Evolutionary conservation across 352 stramenopile species (phyloP).

Genomic region (Globisporangium camurandrum): DNA sequence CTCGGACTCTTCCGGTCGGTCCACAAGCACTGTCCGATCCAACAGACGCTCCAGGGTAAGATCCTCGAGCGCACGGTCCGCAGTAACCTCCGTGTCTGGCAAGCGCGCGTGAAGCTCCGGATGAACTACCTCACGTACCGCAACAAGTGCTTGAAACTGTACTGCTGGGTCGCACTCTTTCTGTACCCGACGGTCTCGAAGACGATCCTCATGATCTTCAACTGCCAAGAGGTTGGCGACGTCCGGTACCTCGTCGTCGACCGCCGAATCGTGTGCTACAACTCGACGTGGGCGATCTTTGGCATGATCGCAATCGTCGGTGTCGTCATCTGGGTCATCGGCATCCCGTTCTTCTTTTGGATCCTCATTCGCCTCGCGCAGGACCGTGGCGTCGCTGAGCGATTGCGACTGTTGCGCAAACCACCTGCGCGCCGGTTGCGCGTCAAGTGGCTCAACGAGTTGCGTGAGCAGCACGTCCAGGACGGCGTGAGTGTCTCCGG

Average conservation of each 20-base stretch:
- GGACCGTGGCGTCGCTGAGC: conserved; percentile 37
- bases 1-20: conserved; percentile 52
- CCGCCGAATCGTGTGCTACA: conserved; percentile 64
- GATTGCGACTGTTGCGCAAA: conserved; percentile 38
- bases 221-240: conserved; percentile 63
- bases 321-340: conserved; percentile 61
- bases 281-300: conserved; percentile 56
- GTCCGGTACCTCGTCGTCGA: conserved; percentile 57
- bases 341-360: conserved; percentile 76
- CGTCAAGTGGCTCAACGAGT: conserved; percentile 58
- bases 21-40: conserved; percentile 44
- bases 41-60: conserved; percentile 29
- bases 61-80: conserved; percentile 63
- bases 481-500: conserved; percentile 38
- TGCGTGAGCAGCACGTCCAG: conserved; percentile 35
- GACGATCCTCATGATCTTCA: conserved; percentile 75
- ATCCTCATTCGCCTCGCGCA: conserved; percentile 62
- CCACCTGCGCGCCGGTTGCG: conserved; percentile 29
- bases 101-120: conserved; percentile 64
- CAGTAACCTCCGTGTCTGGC: conserved; percentile 68
- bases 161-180: conserved; percentile 68
- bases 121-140: conserved; percentile 83
- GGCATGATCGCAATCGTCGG: conserved; percentile 43
- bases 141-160: conserved; percentile 74
- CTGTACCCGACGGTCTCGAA: conserved; percentile 75